Percentiles rank a stretch among this genome's conserved stretches.
Evolutionary conservation across 306 rosid genomes (phyloP).

Genomic region (Lathyrus sativus): DNA sequence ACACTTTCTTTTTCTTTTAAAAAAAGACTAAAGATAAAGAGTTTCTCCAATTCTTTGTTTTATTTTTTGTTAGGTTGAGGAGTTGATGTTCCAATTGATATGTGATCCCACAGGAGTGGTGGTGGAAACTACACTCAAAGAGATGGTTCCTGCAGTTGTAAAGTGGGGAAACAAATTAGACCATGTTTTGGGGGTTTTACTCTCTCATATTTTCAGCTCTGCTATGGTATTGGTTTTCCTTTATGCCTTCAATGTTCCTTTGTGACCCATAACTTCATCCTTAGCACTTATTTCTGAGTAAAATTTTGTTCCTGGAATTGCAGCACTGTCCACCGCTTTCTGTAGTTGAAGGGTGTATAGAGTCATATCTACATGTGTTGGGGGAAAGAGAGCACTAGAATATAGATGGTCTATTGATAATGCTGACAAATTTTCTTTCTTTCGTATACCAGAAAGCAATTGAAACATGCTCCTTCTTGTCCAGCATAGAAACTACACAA

Average conservation of each 20-base stretch:
- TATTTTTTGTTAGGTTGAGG: constrained; percentile 80
- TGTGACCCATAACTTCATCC: constrained; percentile 23
- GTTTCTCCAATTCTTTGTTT: constrained; percentile 49
- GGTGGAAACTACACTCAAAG: constrained; percentile 82
- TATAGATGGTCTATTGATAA: constrained; percentile 73
- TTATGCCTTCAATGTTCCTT: constrained; percentile 22
- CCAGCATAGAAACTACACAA: constrained; percentile 55
- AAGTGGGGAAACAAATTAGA: constrained; percentile 91
- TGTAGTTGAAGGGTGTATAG: constrained; percentile 79
- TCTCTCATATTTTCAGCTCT: constrained; percentile 69
- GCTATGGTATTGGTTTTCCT: constrained; percentile 60
- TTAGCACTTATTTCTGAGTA: constrained; percentile 27
- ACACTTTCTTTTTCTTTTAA: constrained; percentile 30
- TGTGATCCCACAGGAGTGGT: constrained; percentile 97
- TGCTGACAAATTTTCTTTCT: constrained; percentile 70
- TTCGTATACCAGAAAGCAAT: constrained; percentile 65
- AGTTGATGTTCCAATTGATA: constrained; percentile 85
- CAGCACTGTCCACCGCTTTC: constrained; percentile 92
- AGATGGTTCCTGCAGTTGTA: constrained; percentile 75
- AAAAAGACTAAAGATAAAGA: constrained; percentile 27
- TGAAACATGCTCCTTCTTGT: constrained; percentile 72
- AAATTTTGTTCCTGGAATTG: constrained; percentile 33
- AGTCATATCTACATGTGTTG: constrained; percentile 78
- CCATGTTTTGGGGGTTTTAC: constrained; percentile 65
- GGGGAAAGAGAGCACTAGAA: constrained; percentile 95